Base-by-base conservation (phyloP, 345 rosid species). In the Hevea brasiliensis region DNA sequence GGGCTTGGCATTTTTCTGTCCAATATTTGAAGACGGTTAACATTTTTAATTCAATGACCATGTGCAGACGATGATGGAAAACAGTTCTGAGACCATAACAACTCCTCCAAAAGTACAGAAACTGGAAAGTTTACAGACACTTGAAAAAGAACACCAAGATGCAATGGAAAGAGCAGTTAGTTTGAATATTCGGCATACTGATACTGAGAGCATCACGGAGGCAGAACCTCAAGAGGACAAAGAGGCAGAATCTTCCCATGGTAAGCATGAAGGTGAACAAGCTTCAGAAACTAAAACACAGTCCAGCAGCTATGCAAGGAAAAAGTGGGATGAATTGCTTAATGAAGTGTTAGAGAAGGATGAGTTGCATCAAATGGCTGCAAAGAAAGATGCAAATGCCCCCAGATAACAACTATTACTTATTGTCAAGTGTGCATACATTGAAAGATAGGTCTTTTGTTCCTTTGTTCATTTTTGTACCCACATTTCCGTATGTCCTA, bases 131-230 rank as follows among this genome's bases (percentile, higher is more conserved):
- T 23, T 79, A 81, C 80, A 81, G 78, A 89, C 96, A 20, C 53
- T 87, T 24, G 96, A 95, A 75, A 88, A 85, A 74, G 99, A 95
- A 74, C 98, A 91, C 82, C 91, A 84, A 79, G 93, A 88, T 67
- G 99, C 99, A 21, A 73, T 95, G 78, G 89, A 92, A 72, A 89
- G 96, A 80, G 98, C 99, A 0, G 88, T 88, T 51, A 91, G 89
- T 76, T 86, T 95, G 68, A 88, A 91, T 73, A 86, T 95, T 55
- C 99, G 98, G 21, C 91, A 93, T 17, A 96, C 93, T 21, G 90
- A n/a, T n/a, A n/a, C n/a, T n/a, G n/a, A 82, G 47, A 65, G 78
- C 15, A 10, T 81, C 0, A 48, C 61, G 3, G 84, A 81, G 51
- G 79, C 70, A 20, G 81, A 79, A 48, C 51, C 67, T 1, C 44